Conservation (phyloP, 257 asterid genomes). For the Plantago major region DNA sequence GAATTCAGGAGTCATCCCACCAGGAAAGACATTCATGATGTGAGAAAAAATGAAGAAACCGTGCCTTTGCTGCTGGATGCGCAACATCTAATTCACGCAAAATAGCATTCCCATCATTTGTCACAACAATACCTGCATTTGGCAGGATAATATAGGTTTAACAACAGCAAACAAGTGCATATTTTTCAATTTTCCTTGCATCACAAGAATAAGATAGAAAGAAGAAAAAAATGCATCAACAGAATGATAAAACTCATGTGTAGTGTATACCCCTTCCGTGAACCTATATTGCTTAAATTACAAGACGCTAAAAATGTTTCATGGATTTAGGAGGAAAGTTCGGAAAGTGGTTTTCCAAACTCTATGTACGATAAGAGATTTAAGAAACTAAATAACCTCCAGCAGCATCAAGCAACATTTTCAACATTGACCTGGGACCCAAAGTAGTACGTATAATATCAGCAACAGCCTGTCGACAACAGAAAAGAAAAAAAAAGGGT, state of each 20-base stretch:
- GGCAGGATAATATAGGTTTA: constrained; percentile 14
- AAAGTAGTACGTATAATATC: constrained; percentile 89
- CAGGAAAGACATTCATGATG: not conserved
- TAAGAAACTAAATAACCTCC: constrained; percentile 48
- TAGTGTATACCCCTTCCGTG: not conserved
- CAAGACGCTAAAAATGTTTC: not conserved
- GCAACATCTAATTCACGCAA: constrained; percentile 93
- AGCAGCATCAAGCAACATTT: constrained; percentile 84
- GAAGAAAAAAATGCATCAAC: not conserved
- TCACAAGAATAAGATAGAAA: not conserved
- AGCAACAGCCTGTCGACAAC: constrained; percentile 70
- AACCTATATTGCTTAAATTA: constrained; percentile 8
- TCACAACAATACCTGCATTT: constrained; percentile 79
- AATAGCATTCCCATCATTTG: constrained; percentile 96
- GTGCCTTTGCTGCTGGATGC: constrained; percentile 94
- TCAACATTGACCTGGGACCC: constrained; percentile 93
- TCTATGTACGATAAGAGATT: not conserved
- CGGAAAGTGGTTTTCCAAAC: not conserved
- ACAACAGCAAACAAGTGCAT: not conserved
- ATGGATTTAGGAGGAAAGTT: constrained; percentile 9
- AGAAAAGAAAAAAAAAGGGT: not conserved
- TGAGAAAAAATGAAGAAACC: constrained; percentile 9
- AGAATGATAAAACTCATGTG: not conserved
- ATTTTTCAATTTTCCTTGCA: not conserved
- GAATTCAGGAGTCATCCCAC: constrained; percentile 1